Evolutionary conservation across 2,329 filamentous ascomycete species (phyloP), one percentile per base, ranked within the genome.

Genomic region (Teratosphaeria destructans): DNA sequence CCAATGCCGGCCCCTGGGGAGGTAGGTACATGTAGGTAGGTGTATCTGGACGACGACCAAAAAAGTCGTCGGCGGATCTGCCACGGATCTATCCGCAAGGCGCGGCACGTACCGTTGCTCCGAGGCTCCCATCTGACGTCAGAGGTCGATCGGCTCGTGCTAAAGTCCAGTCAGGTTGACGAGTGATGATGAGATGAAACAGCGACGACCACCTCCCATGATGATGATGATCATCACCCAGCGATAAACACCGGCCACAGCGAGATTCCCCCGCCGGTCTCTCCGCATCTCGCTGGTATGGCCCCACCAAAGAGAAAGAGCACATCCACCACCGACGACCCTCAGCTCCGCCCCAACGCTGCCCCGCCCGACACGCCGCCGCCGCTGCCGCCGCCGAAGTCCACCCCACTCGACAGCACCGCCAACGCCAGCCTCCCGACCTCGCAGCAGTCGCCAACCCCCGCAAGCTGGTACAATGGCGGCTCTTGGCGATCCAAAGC

Each of bases 401-500:
- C 52, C 27, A 8, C n/a, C 35, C 57, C 39, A 4, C 5, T 39
- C 54, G 53, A 57, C 32, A 23, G 23, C 23, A 43, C 57, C 26
- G 12, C 57, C 14, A 37, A 62, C 5, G 8, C 11, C 16, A 0
- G 37, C 12, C 37, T 14, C 4, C 16, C 37, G 1, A 16, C 11
- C 37, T 43, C 37, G 19, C 37, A 56, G 19, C 23, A 1, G 34
- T 39, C 60, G 19, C 19, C 59, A 3, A 47, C 57, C 10, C 57
- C 59, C 8, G 53, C 58, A 57, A 76, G 72, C 66, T 80, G 78
- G 77, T 76, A 78, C 54, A 72, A 72, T 47, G 73, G 75, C 37
- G 78, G 75, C 56, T 78, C 70, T 47, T 72, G 77, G 77, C 71
- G 73, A 6, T 71, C 73, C 29, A 80, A 80, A 67, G 75, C 78